phyloP scores from a whole-genome alignment of 495 filamentous ascomycete genomes.

The Pseudevernia furfuracea region DNA sequence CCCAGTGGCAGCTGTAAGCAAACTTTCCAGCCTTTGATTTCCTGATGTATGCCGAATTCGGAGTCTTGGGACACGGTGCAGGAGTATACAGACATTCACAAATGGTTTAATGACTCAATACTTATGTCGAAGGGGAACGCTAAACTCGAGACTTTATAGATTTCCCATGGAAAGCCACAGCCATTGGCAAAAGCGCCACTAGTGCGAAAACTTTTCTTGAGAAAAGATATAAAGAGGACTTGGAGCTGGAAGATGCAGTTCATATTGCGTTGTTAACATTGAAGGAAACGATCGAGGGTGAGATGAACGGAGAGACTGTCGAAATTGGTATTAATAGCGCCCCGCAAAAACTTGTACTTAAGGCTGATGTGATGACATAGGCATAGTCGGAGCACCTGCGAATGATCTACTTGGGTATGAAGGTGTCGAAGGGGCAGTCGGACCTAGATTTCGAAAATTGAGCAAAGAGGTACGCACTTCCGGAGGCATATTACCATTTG shows the following conservation, averaged over 20 bases:
- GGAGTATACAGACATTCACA: too few species aligned
- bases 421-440: conserved; percentile 80
- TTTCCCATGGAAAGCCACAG: conserved; percentile 99
- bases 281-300: conserved; percentile 98
- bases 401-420: conserved; percentile 87
- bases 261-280: conserved; percentile 96
- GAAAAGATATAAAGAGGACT: conserved; percentile 93
- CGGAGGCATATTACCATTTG: neutral
- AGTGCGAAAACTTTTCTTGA: conserved; percentile 98
- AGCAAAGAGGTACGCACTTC: conserved; percentile 53
- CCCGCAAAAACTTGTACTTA: neutral
- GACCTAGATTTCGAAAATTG: conserved; percentile 91
- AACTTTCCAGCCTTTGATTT: neutral
- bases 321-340: conserved; percentile 70
- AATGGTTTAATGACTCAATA: neutral
- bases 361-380: conserved; percentile 43
- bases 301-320: conserved; percentile 98
- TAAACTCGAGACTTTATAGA: conserved; percentile 37
- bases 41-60: neutral
- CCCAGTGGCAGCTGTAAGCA: conserved; percentile 62
- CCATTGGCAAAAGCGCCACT: conserved; percentile 96
- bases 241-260: conserved; percentile 96
- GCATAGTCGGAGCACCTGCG: conserved; percentile 91
- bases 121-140: neutral
- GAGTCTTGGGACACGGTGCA: neutral